phyloP scores from a whole-genome alignment of 2,329 filamentous ascomycete species.

The Pleoardoris graminearum region DNA sequence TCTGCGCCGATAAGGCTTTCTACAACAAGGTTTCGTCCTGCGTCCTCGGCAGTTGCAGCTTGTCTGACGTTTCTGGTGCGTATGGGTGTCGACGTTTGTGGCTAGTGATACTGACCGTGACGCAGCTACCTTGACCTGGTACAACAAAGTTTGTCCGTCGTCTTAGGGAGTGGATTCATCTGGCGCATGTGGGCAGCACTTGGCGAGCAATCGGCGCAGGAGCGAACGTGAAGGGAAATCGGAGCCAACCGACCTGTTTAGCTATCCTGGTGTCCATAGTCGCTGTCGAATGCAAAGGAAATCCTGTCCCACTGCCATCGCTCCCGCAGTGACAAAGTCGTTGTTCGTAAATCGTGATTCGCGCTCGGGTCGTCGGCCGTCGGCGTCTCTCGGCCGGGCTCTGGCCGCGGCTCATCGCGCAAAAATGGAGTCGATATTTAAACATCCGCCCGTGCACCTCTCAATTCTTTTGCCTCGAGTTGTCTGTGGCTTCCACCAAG shows the following conservation, averaged over 20 bases:
- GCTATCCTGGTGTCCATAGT: conserved; percentile 1
- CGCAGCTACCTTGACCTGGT: conserved; percentile 12
- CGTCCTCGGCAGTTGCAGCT: conserved; percentile 10
- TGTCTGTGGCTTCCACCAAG: conserved; percentile 31
- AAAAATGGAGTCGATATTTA: conserved; percentile 5
- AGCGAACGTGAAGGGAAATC: neutral
- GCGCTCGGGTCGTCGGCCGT: conserved; percentile 9
- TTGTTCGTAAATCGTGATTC: conserved; percentile 8
- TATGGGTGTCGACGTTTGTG: neutral
- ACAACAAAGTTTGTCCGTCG: conserved; percentile 9
- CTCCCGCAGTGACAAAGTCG: conserved; percentile 3
- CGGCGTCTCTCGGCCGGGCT: conserved; percentile 8
- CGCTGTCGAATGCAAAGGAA: neutral
- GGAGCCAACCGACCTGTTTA: conserved; percentile 1
- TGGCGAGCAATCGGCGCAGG: neutral
- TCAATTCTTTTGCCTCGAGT: conserved; percentile 14
- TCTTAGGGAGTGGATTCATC: neutral
- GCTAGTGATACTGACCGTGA: neutral
- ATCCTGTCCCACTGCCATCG: neutral
- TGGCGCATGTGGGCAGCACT: conserved; percentile 14
- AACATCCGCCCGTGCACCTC: neutral
- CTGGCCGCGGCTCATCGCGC: conserved; percentile 6
- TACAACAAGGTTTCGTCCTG: conserved; percentile 12
- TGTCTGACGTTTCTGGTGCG: conserved; percentile 12
- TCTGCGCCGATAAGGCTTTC: conserved; percentile 18